Base-by-base conservation (phyloP, 768 basidiomycete genomes). In the Panus rudis region DNA sequence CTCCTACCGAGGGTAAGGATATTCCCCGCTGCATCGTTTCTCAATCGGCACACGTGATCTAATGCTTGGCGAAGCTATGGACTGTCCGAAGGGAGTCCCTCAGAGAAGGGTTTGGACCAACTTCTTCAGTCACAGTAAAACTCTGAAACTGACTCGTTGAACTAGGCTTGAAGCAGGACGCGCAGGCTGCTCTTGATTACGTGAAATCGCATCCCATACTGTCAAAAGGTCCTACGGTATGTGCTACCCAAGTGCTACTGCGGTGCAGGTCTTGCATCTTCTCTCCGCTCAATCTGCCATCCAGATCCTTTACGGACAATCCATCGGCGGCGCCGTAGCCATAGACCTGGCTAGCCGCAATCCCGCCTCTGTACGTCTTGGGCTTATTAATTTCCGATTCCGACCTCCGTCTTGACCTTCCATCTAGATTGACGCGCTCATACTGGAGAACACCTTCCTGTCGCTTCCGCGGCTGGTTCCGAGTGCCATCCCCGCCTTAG, bases 361-460 rank as follows among this genome's bases (percentile, higher is more conserved):
- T 58, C 75, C 84, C 1, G 62, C 73, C 16, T 76, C 82, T 54
- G 88, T 84, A 46, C 27, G 65, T 60, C 24, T 17, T n/a, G n/a
- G n/a, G n/a, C 19, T n/a, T 22, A 4, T 48, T 30, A 23, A 16
- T 20, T 27, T 30, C 19, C 33, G 25, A 4, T 12, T 7, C 11
- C 16, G 33, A 35, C 16, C 6, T 35, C 6, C 28, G 28, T 30
- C 33, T 35, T 20, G 33, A 16, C 8, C 28, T 10, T 16, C 21
- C 21, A 6, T 17, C 10, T 20, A 35, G 33, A 35, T 35, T 6
- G 8, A 35, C 6, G 33, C 33, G 21, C 70, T 96, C 13, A 76
- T 97, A 43, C 71, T 97, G 45, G 93, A 97, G 67, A 98, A 96
- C 60, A 94, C 93, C 0, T 96, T 96, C 62, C 78, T 84, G 25